phyloP scores from a whole-genome alignment of 257 asterid genomes.

The Prunella vulgaris region DNA sequence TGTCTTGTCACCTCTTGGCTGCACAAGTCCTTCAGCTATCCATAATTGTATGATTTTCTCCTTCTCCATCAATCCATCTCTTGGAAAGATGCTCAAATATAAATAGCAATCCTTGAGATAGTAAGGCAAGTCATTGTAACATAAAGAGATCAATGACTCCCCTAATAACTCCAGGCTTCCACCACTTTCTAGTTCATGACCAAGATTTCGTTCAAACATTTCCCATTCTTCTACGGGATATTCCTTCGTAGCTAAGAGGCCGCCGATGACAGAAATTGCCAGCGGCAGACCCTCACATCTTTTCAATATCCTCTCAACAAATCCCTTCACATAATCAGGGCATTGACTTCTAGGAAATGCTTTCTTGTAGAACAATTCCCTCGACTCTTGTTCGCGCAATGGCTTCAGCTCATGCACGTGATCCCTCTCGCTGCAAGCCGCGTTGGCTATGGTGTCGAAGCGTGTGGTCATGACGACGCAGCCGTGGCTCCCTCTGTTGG shows the following conservation, averaged over 20 bases:
- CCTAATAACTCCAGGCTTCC: not conserved
- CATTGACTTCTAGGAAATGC: not conserved
- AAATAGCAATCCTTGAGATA: not conserved
- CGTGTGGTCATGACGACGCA: no score
- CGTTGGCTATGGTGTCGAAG: no score
- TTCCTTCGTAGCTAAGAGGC: no score
- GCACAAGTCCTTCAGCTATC: slow-evolving; percentile 32
- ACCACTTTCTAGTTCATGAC: not conserved
- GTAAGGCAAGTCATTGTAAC: no score
- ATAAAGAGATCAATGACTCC: not conserved
- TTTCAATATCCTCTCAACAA: not conserved
- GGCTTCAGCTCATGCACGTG: no score
- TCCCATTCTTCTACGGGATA: no score
- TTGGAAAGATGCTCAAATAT: slow-evolving; percentile 16
- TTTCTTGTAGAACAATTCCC: not conserved
- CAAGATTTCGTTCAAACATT: not conserved
- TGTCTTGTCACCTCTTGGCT: slow-evolving; percentile 5
- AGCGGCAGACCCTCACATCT: not conserved
- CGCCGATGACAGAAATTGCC: no score
- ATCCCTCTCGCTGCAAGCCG: no score
- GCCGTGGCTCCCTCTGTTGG: not conserved
- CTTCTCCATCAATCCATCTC: not conserved
- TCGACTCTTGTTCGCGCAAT: not conserved
- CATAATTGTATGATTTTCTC: slow-evolving; percentile 13
- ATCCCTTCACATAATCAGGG: not conserved